Percentiles rank a stretch among this genome's conserved stretches.
Conservation (phyloP, 805 yeast genomes). For the Candida caryicola region DNA sequence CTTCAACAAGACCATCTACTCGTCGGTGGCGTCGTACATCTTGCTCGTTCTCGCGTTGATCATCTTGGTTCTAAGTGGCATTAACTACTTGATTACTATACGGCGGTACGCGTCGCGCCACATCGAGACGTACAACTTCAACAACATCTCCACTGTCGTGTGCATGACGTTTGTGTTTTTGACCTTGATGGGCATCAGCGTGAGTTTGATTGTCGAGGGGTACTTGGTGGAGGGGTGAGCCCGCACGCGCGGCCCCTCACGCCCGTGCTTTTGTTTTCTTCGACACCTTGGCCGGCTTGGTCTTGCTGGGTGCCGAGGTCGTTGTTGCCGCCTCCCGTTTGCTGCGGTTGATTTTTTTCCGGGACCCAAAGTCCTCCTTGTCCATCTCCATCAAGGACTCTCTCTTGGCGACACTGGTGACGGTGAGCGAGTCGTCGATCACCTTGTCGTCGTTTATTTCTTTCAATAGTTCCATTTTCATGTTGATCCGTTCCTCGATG, state of each 20-base stretch:
- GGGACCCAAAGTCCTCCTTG: slow-evolving; percentile 81
- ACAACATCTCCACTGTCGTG: slow-evolving; percentile 27
- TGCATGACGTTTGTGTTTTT: slow-evolving; percentile 33
- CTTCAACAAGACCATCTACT: slow-evolving; percentile 1
- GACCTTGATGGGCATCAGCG: slow-evolving; percentile 34
- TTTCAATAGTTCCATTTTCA: slow-evolving; percentile 74
- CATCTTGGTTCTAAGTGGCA: slow-evolving; percentile 35
- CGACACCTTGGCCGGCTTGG: not conserved
- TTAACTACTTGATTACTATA: slow-evolving; percentile 45
- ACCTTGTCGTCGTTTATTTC: slow-evolving; percentile 73
- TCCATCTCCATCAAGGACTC: slow-evolving; percentile 95
- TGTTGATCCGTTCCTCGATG: slow-evolving; percentile 80
- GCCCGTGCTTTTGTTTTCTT: slow-evolving; percentile 2
- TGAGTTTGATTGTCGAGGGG: slow-evolving; percentile 17
- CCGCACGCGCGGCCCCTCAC: not conserved
- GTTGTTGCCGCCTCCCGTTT: slow-evolving; percentile 23
- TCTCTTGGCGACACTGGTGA: slow-evolving; percentile 78
- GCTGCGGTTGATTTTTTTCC: slow-evolving; percentile 48
- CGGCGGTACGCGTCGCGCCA: slow-evolving; percentile 41
- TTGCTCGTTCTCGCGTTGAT: slow-evolving; percentile 38
- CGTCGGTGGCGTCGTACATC: slow-evolving; percentile 23
- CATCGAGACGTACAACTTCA: slow-evolving; percentile 37
- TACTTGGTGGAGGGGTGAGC: slow-evolving; percentile 5
- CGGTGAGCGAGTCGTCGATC: slow-evolving; percentile 66
- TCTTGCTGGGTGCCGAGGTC: not conserved